Evolutionary conservation across 257 asterid species (phyloP).

Genomic region (Scutellaria barbata): DNA sequence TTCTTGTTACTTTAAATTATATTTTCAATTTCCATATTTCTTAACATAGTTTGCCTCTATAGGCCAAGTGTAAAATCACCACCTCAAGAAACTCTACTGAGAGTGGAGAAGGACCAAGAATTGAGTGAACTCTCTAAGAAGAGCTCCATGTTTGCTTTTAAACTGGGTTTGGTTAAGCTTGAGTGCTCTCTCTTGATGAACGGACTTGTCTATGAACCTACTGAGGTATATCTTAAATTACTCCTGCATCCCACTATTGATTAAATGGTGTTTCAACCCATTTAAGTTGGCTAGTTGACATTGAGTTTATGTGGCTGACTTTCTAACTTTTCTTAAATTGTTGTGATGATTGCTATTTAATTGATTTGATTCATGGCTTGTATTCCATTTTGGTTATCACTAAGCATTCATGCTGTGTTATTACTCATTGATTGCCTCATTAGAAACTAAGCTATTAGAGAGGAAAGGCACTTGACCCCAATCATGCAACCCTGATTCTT

Average conservation of each 20-base stretch:
- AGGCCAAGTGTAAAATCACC: conserved; percentile 82
- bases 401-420: conserved; percentile 8
- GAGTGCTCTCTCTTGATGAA: conserved; percentile 88
- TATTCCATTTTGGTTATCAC: conserved; percentile 5
- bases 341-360: conserved; percentile 3
- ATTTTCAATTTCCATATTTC: conserved; percentile 24
- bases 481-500: conserved; percentile 2
- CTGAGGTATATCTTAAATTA: conserved; percentile 62
- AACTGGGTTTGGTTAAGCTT: conserved; percentile 83
- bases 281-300: conserved; percentile 12
- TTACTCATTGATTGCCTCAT: neutral
- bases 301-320: conserved; percentile 25
- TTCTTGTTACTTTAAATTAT: neutral
- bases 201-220: conserved; percentile 91
- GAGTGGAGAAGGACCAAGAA: conserved; percentile 75
- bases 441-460: conserved; percentile 6
- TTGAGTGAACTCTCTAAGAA: conserved; percentile 66
- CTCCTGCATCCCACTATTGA: conserved; percentile 13
- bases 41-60: conserved; percentile 41
- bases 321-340: conserved; percentile 10
- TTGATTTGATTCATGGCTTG: conserved; percentile 1
- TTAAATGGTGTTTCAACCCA: conserved; percentile 22
- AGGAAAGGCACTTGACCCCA: neutral
- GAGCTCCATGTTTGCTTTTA: conserved; percentile 79
- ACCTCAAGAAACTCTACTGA: conserved; percentile 86